phyloP scores from a whole-genome alignment of 2,329 filamentous ascomycete genomes.

The Allantophomopsis lycopodina region DNA sequence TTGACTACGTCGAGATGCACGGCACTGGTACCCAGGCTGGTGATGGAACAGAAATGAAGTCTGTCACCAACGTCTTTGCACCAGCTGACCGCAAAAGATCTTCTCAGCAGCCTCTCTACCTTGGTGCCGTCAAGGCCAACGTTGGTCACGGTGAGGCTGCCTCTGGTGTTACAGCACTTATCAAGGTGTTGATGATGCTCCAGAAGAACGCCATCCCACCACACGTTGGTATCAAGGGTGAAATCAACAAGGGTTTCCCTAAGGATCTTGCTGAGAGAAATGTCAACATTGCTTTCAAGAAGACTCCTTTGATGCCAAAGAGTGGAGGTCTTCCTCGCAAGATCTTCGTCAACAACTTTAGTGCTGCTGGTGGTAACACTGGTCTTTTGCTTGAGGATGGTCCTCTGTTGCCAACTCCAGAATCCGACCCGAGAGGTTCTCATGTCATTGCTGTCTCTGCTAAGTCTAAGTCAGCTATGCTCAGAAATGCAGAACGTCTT shows the following conservation, averaged over 20 bases:
- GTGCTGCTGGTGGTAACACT: constrained; percentile 19
- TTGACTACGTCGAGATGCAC: constrained; percentile 82
- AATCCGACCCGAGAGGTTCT: constrained; percentile 25
- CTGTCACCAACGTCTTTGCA: constrained; percentile 53
- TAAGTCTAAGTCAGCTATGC: constrained; percentile 6
- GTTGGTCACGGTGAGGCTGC: constrained; percentile 21
- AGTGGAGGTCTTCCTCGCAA: constrained; percentile 17
- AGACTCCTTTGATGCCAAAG: constrained; percentile 19
- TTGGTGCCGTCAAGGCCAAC: constrained; percentile 21
- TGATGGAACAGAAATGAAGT: constrained; percentile 71
- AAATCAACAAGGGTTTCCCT: constrained; percentile 20
- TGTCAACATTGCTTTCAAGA: constrained; percentile 13
- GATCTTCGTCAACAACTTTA: constrained; percentile 31
- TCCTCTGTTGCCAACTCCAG: constrained; percentile 15
- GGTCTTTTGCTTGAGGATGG: constrained; percentile 17
- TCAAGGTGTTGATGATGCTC: constrained; percentile 19
- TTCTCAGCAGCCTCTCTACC: constrained; percentile 31
- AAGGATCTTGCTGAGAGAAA: constrained; percentile 21
- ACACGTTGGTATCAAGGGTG: constrained; percentile 16
- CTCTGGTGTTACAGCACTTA: constrained; percentile 18
- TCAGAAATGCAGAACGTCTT: constrained; percentile 4
- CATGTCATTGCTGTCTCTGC: constrained; percentile 37
- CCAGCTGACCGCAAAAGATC: constrained; percentile 32
- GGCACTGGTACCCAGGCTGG: constrained; percentile 80
- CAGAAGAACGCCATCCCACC: constrained; percentile 17